Evolutionary conservation across 1,139 yeast genomes (phyloP).

Genomic region (Pichia sp.): DNA sequence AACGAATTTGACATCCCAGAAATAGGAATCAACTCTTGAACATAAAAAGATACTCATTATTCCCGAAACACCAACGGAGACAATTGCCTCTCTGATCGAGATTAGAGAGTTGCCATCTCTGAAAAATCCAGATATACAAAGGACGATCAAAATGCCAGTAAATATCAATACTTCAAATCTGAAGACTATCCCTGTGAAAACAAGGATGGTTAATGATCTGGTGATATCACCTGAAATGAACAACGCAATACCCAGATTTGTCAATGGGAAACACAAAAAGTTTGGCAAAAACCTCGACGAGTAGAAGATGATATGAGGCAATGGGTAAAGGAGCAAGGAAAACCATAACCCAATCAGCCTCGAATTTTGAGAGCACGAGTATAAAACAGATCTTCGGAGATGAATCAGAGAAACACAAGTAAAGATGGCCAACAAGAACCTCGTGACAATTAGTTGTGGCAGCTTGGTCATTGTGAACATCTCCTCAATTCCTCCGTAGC

Average conservation of each 20-base stretch:
- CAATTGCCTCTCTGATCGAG: constrained; percentile 40
- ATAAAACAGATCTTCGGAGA: constrained; percentile 6
- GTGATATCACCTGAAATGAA: constrained; percentile 46
- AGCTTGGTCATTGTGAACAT: constrained; percentile 13
- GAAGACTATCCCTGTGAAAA: constrained; percentile 65
- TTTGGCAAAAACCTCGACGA: constrained; percentile 82
- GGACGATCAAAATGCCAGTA: constrained; percentile 37
- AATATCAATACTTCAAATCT: constrained; percentile 69
- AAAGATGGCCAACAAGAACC: constrained; percentile 36
- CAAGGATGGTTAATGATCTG: constrained; percentile 51
- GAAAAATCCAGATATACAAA: constrained; percentile 10
- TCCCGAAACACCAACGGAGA: constrained; percentile 34
- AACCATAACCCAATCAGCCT: constrained; percentile 51
- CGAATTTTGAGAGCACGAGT: constrained; percentile 25
- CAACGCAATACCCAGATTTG: constrained; percentile 51
- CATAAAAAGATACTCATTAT: constrained; percentile 34
- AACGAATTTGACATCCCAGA: constrained; percentile 49
- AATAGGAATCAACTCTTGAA: constrained; percentile 60
- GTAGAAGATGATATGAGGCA: constrained; percentile 78
- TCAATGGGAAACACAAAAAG: constrained; percentile 75
- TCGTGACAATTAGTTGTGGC: constrained; percentile 35
- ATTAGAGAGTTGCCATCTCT: constrained; percentile 10
- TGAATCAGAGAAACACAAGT: constrained; percentile 9
- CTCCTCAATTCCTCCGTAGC: background rate
- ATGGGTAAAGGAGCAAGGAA: constrained; percentile 52